A percentile compares a stretch with the other conserved stretches of the same genome.
phyloP scores from a whole-genome alignment of 495 filamentous ascomycete genomes.

The Annulohypoxylon maeteangense region DNA sequence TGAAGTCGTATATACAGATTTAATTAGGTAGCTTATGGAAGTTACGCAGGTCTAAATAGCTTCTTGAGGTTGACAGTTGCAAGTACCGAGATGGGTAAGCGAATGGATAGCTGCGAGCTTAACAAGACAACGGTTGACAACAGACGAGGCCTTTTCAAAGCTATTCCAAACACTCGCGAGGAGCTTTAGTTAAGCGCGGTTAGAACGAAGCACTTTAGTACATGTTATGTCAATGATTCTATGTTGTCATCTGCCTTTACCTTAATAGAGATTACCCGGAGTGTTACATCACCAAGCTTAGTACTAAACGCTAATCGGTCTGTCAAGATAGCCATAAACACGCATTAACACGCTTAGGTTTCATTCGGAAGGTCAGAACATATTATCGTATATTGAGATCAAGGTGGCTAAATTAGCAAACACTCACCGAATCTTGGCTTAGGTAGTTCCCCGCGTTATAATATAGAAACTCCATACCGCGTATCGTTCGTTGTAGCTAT shows the following conservation, averaged over 20 bases:
- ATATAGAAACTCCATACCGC: slow-evolving; percentile 1
- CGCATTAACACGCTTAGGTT: slow-evolving; percentile 27
- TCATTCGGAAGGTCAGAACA: slow-evolving; percentile 42
- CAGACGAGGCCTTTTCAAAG: neutral
- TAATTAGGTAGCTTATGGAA: neutral
- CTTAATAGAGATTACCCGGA: neutral
- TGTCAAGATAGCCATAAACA: neutral
- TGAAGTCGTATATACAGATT: neutral
- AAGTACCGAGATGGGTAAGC: neutral
- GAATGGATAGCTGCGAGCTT: neutral
- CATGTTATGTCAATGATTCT: neutral
- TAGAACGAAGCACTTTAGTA: neutral
- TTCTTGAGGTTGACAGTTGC: neutral
- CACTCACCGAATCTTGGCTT: slow-evolving; percentile 27
- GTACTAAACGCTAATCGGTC: neutral
- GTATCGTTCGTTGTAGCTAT: slow-evolving; percentile 8
- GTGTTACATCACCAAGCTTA: neutral
- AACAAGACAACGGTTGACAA: neutral
- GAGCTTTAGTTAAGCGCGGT: neutral
- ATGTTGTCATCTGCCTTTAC: slow-evolving; percentile 5
- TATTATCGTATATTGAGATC: slow-evolving; percentile 38
- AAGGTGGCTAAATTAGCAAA: slow-evolving; percentile 44
- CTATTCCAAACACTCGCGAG: neutral
- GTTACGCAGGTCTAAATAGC: neutral
- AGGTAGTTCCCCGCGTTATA: slow-evolving; percentile 40